Percentiles rank a stretch among this genome's conserved stretches.
Evolutionary conservation across 1,284 basidiomycete species (phyloP).

Genomic region (Marasmius tenuissimus): DNA sequence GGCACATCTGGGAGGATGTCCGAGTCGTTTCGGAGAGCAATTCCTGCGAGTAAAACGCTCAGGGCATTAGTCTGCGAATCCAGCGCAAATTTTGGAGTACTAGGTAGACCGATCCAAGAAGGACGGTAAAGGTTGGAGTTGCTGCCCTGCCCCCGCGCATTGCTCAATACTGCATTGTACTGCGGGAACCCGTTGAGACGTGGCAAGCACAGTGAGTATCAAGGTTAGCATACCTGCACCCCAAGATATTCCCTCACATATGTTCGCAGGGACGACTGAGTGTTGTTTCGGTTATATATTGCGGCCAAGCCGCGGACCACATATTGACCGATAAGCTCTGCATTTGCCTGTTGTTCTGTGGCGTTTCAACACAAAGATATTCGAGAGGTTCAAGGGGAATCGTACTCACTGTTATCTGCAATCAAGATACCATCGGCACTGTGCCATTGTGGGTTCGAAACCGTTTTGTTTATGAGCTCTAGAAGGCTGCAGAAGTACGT

Average conservation of each 20-base stretch:
- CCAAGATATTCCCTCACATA: slow-evolving; percentile 8
- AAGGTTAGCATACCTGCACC: slow-evolving; percentile 8
- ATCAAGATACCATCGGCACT: background rate
- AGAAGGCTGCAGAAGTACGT: background rate
- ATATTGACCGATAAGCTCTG: background rate
- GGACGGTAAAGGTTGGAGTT: slow-evolving; percentile 7
- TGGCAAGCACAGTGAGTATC: background rate
- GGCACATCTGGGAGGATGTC: background rate
- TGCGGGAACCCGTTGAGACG: background rate
- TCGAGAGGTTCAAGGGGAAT: background rate
- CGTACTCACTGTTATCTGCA: background rate
- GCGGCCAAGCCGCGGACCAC: slow-evolving; percentile 8
- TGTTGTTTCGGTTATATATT: slow-evolving; percentile 7
- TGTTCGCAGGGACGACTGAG: background rate
- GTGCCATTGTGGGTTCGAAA: background rate
- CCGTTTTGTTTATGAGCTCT: background rate
- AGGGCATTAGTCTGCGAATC: slow-evolving; percentile 10
- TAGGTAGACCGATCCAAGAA: slow-evolving; percentile 14
- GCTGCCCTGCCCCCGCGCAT: slow-evolving; percentile 3
- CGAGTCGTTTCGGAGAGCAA: slow-evolving; percentile 1
- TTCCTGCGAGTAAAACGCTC: slow-evolving; percentile 6
- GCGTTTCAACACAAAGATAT: background rate
- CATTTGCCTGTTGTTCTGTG: background rate
- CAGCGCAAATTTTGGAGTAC: background rate
- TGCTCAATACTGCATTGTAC: slow-evolving; percentile 14